Conservation (phyloP, 1,139 yeast genomes). For the Sugiyamaella novakii region DNA sequence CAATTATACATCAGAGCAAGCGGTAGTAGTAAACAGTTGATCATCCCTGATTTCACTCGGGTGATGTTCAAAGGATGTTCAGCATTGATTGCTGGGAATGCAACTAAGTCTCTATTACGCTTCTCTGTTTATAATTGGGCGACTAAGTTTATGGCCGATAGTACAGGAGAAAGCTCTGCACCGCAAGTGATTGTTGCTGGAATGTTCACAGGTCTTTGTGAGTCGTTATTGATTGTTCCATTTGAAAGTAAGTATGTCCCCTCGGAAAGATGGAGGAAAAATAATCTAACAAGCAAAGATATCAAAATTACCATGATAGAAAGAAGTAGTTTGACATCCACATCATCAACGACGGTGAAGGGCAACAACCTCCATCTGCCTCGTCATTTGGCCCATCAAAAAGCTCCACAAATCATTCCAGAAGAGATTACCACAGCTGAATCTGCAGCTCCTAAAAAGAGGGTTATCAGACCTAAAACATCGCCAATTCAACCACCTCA, state of each 20-base stretch:
- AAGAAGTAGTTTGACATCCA: slow-evolving; percentile 25
- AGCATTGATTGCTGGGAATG: slow-evolving; percentile 75
- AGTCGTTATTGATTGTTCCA: slow-evolving; percentile 82
- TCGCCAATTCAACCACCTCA: slow-evolving; percentile 20
- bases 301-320: slow-evolving; percentile 86
- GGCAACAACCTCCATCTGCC: not conserved
- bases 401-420: not conserved
- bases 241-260: slow-evolving; percentile 58
- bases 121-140: slow-evolving; percentile 76
- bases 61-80: slow-evolving; percentile 73
- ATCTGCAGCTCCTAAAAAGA: slow-evolving; percentile 10
- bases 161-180: slow-evolving; percentile 37
- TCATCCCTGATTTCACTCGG: slow-evolving; percentile 47
- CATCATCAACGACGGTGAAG: not conserved
- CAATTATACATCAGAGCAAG: slow-evolving; percentile 51
- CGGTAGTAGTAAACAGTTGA: slow-evolving; percentile 42
- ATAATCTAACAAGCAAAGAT: slow-evolving; percentile 34
- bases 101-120: slow-evolving; percentile 71
- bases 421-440: not conserved
- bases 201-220: slow-evolving; percentile 70
- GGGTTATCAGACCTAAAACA: slow-evolving; percentile 25
- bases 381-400: slow-evolving; percentile 8
- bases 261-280: not conserved
- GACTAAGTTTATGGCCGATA: slow-evolving; percentile 67
- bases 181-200: slow-evolving; percentile 66